Base-by-base conservation (phyloP, 192 early-diverging fungal species). In the Coemansia sp. region DNA sequence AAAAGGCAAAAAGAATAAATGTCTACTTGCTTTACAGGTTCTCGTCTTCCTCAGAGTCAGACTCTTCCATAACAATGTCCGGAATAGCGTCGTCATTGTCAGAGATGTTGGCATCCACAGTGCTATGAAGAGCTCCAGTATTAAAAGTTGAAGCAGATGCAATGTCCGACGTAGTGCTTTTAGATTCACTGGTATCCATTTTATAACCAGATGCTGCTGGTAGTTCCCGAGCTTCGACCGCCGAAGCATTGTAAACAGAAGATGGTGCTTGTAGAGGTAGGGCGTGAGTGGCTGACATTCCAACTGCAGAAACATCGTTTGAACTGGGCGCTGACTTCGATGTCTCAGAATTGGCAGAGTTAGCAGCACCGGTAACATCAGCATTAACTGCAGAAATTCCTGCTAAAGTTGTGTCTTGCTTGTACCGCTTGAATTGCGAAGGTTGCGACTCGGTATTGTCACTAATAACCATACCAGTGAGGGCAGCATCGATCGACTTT, bases 1-100 rank as follows among this genome's bases (percentile, higher is more conserved):
- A 45, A 45, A 5, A 45, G 43, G 19, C 15, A 25, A 49, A 49
- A 4, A 49, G 4, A 25, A 49, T 21, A 25, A 25, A 22, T 21
- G 23, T 3, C 11, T 10, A 37, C 34, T 37, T 10, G 2, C 9
- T 37, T 8, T 37, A 37, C 34, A 37, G 9, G 34, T 37, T 19
- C 50, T 34, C 23, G 37, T 71, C 57, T 10, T 77, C 74, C 34
- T 71, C 74, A 48, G 74, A 78, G 50, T 78, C 73, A 7, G 73
- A 76, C 37, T 61, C 74, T 23, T 78, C 74, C 74, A 78, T 78
- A 1, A 78, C 74, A 22, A 78, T 78, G 43, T 78, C 74, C 1
- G 74, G 74, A 22, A 78, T 71, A 15, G 61, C 67, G n/a, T 75
- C 66, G 13, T 64, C 60, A 3, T 61, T 47, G 13, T 40, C 57